These are phyloP conservation scores for Phaffia tasmanica DNA, from an alignment of 768 basidiomycete species.

Conservation along the genomic window DNA sequence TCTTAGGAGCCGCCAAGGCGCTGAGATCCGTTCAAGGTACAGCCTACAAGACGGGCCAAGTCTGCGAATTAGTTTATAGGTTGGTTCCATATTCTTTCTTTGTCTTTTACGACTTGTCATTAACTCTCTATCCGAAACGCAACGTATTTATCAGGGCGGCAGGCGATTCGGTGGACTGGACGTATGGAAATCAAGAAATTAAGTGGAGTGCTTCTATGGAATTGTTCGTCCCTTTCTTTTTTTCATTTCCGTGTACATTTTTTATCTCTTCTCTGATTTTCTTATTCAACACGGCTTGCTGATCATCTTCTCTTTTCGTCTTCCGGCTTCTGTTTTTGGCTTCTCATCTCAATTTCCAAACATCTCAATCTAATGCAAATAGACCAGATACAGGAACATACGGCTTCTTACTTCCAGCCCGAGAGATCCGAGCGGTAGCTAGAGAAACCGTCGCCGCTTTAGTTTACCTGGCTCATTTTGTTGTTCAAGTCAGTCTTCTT, in stretches of 20 bases:
- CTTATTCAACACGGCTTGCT: slow-evolving; percentile 46
- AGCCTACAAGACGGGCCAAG: slow-evolving; percentile 46
- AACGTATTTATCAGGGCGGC: slow-evolving; percentile 51
- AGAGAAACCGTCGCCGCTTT: slow-evolving; percentile 62
- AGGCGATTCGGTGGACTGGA: slow-evolving; percentile 23
- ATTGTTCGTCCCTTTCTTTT: slow-evolving; percentile 44
- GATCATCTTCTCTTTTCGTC: slow-evolving; percentile 5
- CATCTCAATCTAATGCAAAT: not conserved
- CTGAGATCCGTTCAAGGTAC: slow-evolving; percentile 45
- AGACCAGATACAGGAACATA: slow-evolving; percentile 44
- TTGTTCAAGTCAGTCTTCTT: slow-evolving; percentile 32
- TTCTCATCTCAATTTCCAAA: not conserved
- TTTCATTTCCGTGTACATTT: no score
- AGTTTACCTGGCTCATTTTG: slow-evolving; percentile 57
- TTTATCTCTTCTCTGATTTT: slow-evolving; percentile 28
- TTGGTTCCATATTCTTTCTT: not conserved
- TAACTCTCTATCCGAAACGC: slow-evolving; percentile 34
- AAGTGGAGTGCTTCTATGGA: slow-evolving; percentile 57
- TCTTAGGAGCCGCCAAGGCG: slow-evolving; percentile 53
- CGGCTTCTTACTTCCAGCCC: slow-evolving; percentile 61
- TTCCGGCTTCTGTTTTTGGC: slow-evolving; percentile 4
- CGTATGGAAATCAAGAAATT: slow-evolving; percentile 49
- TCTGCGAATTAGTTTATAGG: slow-evolving; percentile 37
- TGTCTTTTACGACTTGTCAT: not conserved
- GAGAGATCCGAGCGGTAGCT: slow-evolving; percentile 64